phyloP scores from a whole-genome alignment of 2,329 filamentous ascomycete genomes.

The Aspergillus tamarii region DNA sequence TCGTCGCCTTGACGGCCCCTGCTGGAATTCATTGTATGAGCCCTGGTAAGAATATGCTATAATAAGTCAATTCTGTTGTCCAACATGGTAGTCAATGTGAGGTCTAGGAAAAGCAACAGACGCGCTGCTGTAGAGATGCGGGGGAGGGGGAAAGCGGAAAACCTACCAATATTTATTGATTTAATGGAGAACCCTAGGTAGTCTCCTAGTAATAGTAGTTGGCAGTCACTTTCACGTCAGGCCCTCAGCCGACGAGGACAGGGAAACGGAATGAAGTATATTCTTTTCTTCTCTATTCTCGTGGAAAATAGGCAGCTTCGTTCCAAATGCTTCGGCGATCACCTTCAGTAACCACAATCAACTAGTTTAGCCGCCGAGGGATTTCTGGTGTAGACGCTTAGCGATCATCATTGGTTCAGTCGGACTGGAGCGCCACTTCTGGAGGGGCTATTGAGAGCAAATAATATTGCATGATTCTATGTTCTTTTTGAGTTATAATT shows the following conservation, averaged over 20 bases:
- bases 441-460: constrained; percentile 12
- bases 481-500: not conserved
- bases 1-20: constrained; percentile 68
- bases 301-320: not conserved
- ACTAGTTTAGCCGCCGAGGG: constrained; percentile 19
- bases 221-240: not conserved
- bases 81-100: not conserved
- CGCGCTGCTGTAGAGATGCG: not conserved
- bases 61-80: not conserved
- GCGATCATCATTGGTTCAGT: constrained; percentile 20
- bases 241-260: not conserved
- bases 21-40: constrained; percentile 46
- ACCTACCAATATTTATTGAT: not conserved
- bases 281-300: not conserved
- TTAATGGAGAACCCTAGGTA: not conserved
- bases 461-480: not conserved
- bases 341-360: too few species aligned
- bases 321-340: not conserved
- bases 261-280: not conserved
- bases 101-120: constrained; percentile 2
- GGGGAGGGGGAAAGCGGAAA: not conserved
- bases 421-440: constrained; percentile 6
- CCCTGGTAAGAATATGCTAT: not conserved
- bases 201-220: too few species aligned
- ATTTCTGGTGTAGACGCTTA: constrained; percentile 13